Percentiles rank a stretch among this genome's conserved stretches.
These are phyloP conservation scores for Alternaria tenuissima DNA, from an alignment of 2,329 filamentous ascomycete species.

Conservation along the genomic window DNA sequence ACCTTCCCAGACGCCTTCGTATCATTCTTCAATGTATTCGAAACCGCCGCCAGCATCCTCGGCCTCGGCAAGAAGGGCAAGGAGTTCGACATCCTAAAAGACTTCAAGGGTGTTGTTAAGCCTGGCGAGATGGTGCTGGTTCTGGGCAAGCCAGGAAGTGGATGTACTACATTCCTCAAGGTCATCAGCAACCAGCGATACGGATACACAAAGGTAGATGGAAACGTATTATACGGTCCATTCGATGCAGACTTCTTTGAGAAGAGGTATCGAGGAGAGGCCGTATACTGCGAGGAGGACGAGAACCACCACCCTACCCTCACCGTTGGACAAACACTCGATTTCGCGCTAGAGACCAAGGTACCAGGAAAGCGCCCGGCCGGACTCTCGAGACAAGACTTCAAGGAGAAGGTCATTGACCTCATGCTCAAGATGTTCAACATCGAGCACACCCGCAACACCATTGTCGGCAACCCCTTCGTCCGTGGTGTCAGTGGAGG, in stretches of 20 bases:
- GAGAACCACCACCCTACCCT: slow-evolving; percentile 86
- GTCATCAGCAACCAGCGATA: slow-evolving; percentile 64
- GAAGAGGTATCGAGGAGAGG: slow-evolving; percentile 78
- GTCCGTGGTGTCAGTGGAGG: slow-evolving; percentile 80
- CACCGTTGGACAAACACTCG: slow-evolving; percentile 86
- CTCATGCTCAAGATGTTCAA: slow-evolving; percentile 91
- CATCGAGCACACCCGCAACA: slow-evolving; percentile 86
- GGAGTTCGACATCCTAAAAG: slow-evolving; percentile 76
- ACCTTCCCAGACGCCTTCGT: slow-evolving; percentile 82
- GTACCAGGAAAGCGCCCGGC: slow-evolving; percentile 80
- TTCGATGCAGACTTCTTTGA: slow-evolving; percentile 75
- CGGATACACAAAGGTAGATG: slow-evolving; percentile 68
- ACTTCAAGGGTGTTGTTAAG: slow-evolving; percentile 66
- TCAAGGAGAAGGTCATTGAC: slow-evolving; percentile 78
- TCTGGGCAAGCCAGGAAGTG: slow-evolving; percentile 74
- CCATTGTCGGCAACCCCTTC: slow-evolving; percentile 83
- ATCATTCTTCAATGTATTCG: slow-evolving; percentile 77
- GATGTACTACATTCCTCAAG: slow-evolving; percentile 64
- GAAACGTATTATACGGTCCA: slow-evolving; percentile 79
- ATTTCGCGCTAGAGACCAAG: slow-evolving; percentile 85
- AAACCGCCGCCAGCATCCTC: slow-evolving; percentile 69
- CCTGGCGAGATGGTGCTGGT: slow-evolving; percentile 92
- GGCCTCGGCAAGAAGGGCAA: slow-evolving; percentile 72
- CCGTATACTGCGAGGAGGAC: slow-evolving; percentile 86
- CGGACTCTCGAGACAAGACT: slow-evolving; percentile 75